Percentiles rank a stretch among this genome's conserved stretches.
Conservation (phyloP, 1,284 basidiomycete species). For the Retiboletus flavoniger region DNA sequence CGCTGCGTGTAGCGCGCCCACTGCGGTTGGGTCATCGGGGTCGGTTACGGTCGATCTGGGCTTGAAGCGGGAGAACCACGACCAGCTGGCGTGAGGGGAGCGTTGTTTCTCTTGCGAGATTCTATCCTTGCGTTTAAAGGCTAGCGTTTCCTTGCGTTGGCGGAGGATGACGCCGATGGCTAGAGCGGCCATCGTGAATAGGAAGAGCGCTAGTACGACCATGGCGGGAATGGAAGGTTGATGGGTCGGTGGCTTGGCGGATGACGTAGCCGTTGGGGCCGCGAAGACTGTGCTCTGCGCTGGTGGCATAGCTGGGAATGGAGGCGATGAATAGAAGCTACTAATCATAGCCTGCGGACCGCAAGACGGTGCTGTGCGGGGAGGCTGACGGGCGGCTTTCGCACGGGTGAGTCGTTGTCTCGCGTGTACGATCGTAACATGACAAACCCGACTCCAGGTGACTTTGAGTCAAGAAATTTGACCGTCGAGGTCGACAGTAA, state of each 20-base stretch:
- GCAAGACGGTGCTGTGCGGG: neutral
- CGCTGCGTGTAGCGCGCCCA: constrained; percentile 26
- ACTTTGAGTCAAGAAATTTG: neutral
- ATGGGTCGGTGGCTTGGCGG: constrained; percentile 1
- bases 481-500: too few species aligned
- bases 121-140: constrained; percentile 6
- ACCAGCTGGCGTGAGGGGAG: neutral
- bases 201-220: constrained; percentile 18
- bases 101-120: neutral
- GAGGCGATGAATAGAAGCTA: neutral
- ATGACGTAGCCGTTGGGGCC: neutral
- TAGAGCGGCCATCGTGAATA: constrained; percentile 21
- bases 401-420: neutral
- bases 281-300: constrained; percentile 6
- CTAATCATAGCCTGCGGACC: neutral
- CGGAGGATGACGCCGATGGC: constrained; percentile 20
- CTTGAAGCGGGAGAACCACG: neutral
- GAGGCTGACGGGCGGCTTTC: constrained; percentile 16
- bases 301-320: constrained; percentile 16
- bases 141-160: constrained; percentile 17
- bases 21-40: constrained; percentile 11
- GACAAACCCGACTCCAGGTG: neutral
- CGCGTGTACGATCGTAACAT: neutral
- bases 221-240: constrained; percentile 22
- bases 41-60: neutral